Evolutionary conservation across 345 rosid species (phyloP).

Genomic region (Capsella bursapastoris): DNA sequence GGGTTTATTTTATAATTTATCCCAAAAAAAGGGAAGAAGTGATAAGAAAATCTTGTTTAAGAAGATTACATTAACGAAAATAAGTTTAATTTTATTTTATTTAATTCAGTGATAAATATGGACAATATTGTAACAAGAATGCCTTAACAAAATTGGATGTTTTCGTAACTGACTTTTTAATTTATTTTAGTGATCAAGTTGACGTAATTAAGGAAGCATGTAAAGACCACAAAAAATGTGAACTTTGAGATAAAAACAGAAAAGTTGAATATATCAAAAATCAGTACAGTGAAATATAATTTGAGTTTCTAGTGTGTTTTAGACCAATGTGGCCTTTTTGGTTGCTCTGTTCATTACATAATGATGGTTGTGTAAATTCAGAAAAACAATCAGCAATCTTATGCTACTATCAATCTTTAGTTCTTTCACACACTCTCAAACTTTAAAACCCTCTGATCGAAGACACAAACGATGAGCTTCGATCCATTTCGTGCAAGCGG

Average conservation of each 20-base stretch:
- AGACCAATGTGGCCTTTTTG: too few species aligned
- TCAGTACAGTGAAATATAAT: too few species aligned
- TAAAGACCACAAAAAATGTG: too few species aligned
- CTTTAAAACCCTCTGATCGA: constrained; percentile 81
- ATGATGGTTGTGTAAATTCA: background rate
- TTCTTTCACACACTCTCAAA: constrained; percentile 51
- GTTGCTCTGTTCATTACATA: too few species aligned
- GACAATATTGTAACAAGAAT: constrained; percentile 9
- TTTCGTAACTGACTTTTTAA: background rate
- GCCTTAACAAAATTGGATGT: background rate
- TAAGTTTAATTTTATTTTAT: too few species aligned
- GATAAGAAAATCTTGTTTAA: too few species aligned
- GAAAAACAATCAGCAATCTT: constrained; percentile 31
- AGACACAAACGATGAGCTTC: constrained; percentile 87
- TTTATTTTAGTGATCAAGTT: background rate
- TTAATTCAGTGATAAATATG: too few species aligned
- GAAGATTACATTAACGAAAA: too few species aligned
- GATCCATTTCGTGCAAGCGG: constrained; percentile 85
- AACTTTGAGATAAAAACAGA: too few species aligned
- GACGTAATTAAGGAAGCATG: background rate
- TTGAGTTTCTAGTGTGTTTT: too few species aligned
- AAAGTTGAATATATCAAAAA: too few species aligned
- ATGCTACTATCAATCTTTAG: background rate
- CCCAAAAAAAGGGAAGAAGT: background rate
- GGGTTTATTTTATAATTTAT: background rate